A percentile compares a stretch with the other conserved stretches of the same genome.
Evolutionary conservation across 176 grass and related monocot species (phyloP).

Genomic region (Sorghum bicolor): DNA sequence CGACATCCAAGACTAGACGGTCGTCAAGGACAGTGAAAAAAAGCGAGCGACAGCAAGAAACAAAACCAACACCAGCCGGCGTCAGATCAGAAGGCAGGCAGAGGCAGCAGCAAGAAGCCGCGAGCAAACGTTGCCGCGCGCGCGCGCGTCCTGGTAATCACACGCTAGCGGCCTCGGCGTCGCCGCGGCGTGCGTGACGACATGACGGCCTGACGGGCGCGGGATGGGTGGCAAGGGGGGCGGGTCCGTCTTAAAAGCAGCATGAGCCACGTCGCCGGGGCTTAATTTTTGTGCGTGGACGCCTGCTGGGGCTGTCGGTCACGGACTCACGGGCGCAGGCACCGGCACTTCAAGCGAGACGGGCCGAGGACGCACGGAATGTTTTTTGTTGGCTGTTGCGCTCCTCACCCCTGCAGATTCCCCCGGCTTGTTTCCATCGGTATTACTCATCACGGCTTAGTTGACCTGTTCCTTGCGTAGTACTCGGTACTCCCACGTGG

Average conservation of each 20-base stretch:
- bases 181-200: neutral
- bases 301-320: conserved; percentile 25
- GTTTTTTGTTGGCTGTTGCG: neutral
- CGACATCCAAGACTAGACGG: too few species aligned
- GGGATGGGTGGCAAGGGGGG: too few species aligned
- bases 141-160: neutral
- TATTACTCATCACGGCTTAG: too few species aligned
- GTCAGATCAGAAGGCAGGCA: neutral
- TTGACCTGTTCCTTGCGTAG: too few species aligned
- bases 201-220: neutral
- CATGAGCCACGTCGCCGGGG: neutral
- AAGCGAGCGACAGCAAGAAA: neutral
- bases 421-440: neutral
- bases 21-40: neutral
- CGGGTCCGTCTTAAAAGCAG: conserved; percentile 16
- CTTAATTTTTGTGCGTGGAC: neutral
- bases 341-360: neutral
- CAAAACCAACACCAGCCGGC: neutral
- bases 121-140: conserved; percentile 1
- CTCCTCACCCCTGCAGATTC: neutral
- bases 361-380: neutral
- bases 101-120: neutral
- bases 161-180: neutral
- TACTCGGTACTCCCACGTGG: too few species aligned
- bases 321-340: conserved; percentile 35